Evolutionary conservation across 805 yeast species (phyloP).

Genomic region (Wickerhamomyces bovis): DNA sequence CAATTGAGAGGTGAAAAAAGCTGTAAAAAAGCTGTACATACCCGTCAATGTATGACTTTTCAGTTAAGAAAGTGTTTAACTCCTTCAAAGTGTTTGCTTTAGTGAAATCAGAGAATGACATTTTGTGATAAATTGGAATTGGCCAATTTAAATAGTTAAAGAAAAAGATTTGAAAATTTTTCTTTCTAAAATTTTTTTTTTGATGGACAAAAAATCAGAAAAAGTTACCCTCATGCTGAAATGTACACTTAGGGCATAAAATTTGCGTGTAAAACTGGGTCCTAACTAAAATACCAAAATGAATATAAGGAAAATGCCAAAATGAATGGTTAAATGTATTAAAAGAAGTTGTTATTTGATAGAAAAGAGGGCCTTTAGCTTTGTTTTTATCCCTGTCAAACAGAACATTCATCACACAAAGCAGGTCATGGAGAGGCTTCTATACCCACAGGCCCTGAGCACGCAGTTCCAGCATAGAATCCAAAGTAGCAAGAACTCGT

Average conservation of each 20-base stretch:
- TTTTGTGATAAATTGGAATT: conserved; percentile 26
- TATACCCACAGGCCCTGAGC: conserved; percentile 69
- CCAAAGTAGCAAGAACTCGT: conserved; percentile 65
- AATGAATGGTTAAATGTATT: no score
- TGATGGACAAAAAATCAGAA: background rate
- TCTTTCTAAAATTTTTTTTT: conserved; percentile 6
- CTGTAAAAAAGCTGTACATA: conserved; percentile 40
- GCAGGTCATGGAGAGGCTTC: conserved; percentile 18
- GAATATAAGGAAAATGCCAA: no score
- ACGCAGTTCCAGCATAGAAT: conserved; percentile 71
- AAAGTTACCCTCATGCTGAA: background rate
- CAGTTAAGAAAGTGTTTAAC: conserved; percentile 82
- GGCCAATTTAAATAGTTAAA: background rate
- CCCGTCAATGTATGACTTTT: conserved; percentile 95
- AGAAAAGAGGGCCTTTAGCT: no score
- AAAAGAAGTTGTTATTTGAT: no score
- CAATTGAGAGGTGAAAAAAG: background rate
- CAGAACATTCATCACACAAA: no score
- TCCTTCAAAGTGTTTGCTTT: conserved; percentile 66
- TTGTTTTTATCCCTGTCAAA: no score
- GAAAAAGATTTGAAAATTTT: conserved; percentile 1
- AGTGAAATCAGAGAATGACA: conserved; percentile 80
- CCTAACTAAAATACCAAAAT: background rate
- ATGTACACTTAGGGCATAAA: conserved; percentile 1
- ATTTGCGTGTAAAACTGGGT: background rate